Conservation (phyloP, 495 filamentous ascomycete genomes). For the Neurospora sp. region DNA sequence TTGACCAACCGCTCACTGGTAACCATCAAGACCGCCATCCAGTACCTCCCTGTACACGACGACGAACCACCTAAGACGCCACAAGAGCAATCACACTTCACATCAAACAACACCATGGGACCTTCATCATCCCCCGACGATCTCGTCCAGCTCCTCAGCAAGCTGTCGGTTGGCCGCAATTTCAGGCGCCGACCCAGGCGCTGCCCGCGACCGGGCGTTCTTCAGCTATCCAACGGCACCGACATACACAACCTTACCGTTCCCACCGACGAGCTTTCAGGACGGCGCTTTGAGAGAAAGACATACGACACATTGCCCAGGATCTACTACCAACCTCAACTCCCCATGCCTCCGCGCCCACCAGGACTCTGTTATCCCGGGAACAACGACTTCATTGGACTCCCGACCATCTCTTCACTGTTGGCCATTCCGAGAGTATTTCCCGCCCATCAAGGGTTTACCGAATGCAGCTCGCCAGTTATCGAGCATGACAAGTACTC, state of each 20-base stretch:
- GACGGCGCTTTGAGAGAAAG: neutral
- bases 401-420: neutral
- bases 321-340: neutral
- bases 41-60: neutral
- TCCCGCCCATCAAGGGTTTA: neutral
- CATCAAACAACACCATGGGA: neutral
- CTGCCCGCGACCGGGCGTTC: neutral
- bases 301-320: neutral
- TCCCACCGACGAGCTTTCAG: neutral
- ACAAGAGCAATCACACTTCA: neutral
- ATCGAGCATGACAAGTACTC: neutral
- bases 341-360: neutral
- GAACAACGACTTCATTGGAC: neutral
- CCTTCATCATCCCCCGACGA: neutral
- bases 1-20: neutral
- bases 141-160: neutral
- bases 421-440: neutral
- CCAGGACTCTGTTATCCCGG: neutral
- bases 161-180: neutral
- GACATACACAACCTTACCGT: neutral
- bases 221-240: neutral
- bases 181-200: neutral
- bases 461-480: neutral
- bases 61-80: neutral
- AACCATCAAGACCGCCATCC: neutral